Conservation (phyloP, 2,329 filamentous ascomycete genomes). For the Amphichorda felina region DNA sequence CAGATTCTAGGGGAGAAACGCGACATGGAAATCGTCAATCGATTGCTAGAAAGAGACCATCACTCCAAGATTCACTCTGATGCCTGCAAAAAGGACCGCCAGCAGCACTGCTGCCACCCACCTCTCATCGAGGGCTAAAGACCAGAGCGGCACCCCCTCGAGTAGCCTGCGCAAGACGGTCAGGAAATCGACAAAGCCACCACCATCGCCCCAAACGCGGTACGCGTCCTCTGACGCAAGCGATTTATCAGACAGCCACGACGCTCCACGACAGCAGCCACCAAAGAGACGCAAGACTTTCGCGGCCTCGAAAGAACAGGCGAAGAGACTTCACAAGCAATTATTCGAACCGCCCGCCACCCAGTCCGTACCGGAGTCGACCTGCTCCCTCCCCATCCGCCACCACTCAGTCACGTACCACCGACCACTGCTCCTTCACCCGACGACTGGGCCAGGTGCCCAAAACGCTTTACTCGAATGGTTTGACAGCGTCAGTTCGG, state of each 20-base stretch:
- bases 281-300: constrained; percentile 2
- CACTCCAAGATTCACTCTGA: neutral
- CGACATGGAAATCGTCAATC: too few species aligned
- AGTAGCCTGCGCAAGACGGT: neutral
- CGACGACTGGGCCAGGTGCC: constrained; percentile 12
- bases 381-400: constrained; percentile 3
- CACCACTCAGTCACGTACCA: constrained; percentile 25
- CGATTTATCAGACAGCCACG: too few species aligned
- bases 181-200: neutral
- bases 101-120: neutral
- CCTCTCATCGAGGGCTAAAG: neutral
- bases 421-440: constrained; percentile 31
- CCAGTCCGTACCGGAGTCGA: neutral
- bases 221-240: too few species aligned
- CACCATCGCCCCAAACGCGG: too few species aligned
- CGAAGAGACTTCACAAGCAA: neutral
- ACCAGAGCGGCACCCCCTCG: too few species aligned
- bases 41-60: too few species aligned
- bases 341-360: neutral
- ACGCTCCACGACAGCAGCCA: neutral
- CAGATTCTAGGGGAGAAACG: too few species aligned
- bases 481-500: constrained; percentile 34
- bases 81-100: neutral
- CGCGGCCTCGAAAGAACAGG: neutral
- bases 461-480: constrained; percentile 32